Evolutionary conservation across 331 rosid genomes (phyloP).

Genomic region (Acacia concinna): DNA sequence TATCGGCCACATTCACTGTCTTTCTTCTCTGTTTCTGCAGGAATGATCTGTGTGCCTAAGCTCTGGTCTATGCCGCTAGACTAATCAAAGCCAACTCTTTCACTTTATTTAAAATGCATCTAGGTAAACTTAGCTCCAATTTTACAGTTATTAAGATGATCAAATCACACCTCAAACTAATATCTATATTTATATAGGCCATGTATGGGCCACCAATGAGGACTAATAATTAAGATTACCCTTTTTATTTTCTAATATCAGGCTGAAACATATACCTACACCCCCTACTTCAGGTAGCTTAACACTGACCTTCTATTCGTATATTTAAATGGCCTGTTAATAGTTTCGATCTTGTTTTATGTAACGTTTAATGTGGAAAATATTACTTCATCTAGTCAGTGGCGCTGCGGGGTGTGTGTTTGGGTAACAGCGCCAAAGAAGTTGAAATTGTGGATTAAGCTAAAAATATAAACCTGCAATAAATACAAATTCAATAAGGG

Average conservation of each 20-base stretch:
- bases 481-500: neutral
- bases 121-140: neutral
- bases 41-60: slow-evolving; percentile 16
- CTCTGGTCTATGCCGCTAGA: slow-evolving; percentile 31
- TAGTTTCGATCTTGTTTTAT: neutral
- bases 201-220: neutral
- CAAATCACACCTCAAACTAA: neutral
- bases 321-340: neutral
- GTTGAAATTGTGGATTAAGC: neutral
- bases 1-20: slow-evolving; percentile 8
- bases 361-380: neutral
- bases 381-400: neutral
- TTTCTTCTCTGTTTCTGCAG: neutral
- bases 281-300: neutral
- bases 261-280: neutral
- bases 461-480: neutral
- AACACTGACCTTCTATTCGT: neutral
- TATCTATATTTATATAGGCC: neutral
- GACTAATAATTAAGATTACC: neutral
- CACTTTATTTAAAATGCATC: neutral
- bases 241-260: neutral
- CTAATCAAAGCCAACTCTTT: slow-evolving; percentile 11
- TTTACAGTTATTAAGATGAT: neutral
- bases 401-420: neutral
- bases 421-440: neutral